phyloP scores from a whole-genome alignment of 306 rosid genomes.

The Crotalaria pallida region DNA sequence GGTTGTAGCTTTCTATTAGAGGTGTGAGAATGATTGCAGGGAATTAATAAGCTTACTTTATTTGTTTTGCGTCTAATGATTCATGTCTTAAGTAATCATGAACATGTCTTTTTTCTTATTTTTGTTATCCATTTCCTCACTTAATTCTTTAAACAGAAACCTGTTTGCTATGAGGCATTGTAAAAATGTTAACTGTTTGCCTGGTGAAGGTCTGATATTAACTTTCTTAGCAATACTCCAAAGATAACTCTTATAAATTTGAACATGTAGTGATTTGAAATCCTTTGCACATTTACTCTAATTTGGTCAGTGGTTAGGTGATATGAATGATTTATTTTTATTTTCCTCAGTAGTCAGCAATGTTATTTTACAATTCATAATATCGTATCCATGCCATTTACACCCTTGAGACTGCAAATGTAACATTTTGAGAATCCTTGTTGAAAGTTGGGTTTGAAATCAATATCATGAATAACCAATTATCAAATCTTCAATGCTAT shows the following conservation, averaged over 20 bases:
- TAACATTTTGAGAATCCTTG: neutral
- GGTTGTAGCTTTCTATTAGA: neutral
- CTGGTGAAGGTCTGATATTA: neutral
- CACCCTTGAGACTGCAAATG: neutral
- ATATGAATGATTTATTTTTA: neutral
- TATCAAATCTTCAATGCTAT: neutral
- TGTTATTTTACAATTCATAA: neutral
- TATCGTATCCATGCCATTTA: neutral
- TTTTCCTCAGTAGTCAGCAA: neutral
- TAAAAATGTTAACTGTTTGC: neutral
- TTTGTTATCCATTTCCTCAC: neutral
- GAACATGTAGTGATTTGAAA: neutral
- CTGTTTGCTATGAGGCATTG: neutral
- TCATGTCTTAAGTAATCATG: neutral
- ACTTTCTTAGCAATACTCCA: neutral
- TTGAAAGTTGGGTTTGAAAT: neutral
- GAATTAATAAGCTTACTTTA: neutral
- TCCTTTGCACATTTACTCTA: neutral
- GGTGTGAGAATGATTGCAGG: constrained; percentile 5
- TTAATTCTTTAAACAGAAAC: neutral
- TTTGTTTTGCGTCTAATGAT: constrained; percentile 1
- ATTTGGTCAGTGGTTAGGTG: neutral
- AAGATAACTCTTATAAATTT: neutral
- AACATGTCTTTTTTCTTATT: neutral
- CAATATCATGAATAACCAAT: neutral